Percentiles rank a stretch among this genome's conserved stretches.
Evolutionary conservation across 2,329 filamentous ascomycete genomes (phyloP).

Genomic region (Triangularia verruculosa): DNA sequence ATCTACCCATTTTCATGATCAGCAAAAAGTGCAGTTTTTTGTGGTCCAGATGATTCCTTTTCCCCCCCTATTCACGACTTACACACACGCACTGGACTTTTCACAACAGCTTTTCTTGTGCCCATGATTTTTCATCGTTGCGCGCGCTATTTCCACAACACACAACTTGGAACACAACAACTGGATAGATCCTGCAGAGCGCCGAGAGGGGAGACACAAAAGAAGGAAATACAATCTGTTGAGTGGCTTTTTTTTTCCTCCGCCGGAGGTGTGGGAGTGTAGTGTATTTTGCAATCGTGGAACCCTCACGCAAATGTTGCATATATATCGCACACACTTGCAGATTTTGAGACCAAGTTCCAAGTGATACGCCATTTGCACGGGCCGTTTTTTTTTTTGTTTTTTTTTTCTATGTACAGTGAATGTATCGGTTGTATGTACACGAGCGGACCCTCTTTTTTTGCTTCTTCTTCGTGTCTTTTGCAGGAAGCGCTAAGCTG

Average conservation of each 20-base stretch:
- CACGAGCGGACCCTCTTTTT: neutral
- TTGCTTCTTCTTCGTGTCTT: neutral
- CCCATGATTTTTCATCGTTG: neutral
- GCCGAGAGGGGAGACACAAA: neutral
- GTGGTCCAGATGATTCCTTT: neutral
- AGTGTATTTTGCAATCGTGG: neutral
- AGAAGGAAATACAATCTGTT: neutral
- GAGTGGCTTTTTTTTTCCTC: neutral
- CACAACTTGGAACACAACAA: no score
- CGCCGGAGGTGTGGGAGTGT: neutral
- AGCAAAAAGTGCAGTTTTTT: neutral
- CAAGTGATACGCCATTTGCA: neutral
- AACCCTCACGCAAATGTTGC: neutral
- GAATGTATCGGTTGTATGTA: neutral
- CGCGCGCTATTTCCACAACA: neutral
- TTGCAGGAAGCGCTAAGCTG: neutral
- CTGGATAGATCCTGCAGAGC: neutral
- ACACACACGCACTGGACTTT: neutral
- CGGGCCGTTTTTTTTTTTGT: neutral
- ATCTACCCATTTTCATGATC: neutral
- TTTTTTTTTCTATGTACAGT: neutral
- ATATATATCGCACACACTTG: neutral
- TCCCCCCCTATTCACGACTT: neutral
- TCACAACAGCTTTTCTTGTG: neutral
- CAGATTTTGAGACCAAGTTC: neutral